A percentile compares a stretch with the other conserved stretches of the same genome.
These are phyloP conservation scores for Aspergillus cavernicola DNA, from an alignment of 495 filamentous ascomycete genomes.

Conservation along the genomic window DNA sequence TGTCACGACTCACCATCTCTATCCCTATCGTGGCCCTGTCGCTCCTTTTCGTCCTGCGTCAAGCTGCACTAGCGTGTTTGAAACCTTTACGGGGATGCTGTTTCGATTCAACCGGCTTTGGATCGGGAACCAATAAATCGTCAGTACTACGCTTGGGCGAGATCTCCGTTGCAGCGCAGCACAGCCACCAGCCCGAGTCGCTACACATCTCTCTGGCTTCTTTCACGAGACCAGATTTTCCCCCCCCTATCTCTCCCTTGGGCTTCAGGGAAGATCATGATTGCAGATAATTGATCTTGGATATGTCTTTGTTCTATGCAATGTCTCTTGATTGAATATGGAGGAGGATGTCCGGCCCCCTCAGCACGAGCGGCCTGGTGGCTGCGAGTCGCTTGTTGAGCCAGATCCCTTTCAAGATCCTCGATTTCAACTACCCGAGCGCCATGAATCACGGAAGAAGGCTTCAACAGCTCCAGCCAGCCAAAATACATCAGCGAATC, in stretches of 20 bases:
- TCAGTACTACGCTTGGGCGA: conserved; percentile 1
- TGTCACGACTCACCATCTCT: not conserved
- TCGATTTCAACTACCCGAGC: conserved; percentile 1
- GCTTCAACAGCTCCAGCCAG: conserved; percentile 1
- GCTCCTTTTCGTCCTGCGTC: not conserved
- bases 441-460: not conserved
- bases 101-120: conserved; percentile 4
- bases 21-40: not conserved
- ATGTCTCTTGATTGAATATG: conserved; percentile 27
- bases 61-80: conserved; percentile 4
- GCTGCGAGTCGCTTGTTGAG: conserved; percentile 11
- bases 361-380: conserved; percentile 15
- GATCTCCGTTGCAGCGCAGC: conserved; percentile 18
- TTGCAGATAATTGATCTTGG: conserved; percentile 15
- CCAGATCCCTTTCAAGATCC: conserved; percentile 7
- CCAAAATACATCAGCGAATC: conserved; percentile 6
- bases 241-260: conserved; percentile 1
- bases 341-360: conserved; percentile 24
- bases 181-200: conserved; percentile 21
- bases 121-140: conserved; percentile 7
- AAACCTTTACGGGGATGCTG: not conserved
- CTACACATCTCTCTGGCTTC: not conserved
- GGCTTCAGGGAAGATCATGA: conserved; percentile 11
- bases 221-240: not conserved
- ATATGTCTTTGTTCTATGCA: conserved; percentile 11